Evolutionary conservation across 2,329 filamentous ascomycete genomes (phyloP).

Genomic region (Alternaria gaisen): DNA sequence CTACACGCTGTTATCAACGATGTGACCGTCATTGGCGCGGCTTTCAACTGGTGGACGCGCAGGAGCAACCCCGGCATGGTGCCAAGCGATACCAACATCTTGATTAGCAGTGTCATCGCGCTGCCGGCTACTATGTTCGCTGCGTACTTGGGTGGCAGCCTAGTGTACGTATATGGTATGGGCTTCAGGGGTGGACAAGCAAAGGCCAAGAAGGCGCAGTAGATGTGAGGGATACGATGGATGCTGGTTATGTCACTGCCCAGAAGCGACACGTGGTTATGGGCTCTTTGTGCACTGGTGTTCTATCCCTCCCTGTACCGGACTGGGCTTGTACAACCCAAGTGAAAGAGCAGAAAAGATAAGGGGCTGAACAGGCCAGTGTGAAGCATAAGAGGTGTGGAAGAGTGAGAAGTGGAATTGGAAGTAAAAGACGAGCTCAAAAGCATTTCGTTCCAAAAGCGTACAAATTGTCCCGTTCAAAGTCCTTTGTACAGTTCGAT

Average conservation of each 20-base stretch:
- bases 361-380: too few relatives aligned
- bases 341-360: too few relatives aligned
- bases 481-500: too few relatives aligned
- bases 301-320: not conserved
- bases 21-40: slow-evolving; percentile 49
- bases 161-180: slow-evolving; percentile 59
- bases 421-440: too few relatives aligned
- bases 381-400: too few relatives aligned
- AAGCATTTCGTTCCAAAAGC: too few relatives aligned
- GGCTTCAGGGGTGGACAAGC: slow-evolving; percentile 47
- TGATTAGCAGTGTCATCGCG: slow-evolving; percentile 49
- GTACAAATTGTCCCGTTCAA: too few relatives aligned
- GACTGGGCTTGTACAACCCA: not conserved
- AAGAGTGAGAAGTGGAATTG: too few relatives aligned
- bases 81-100: slow-evolving; percentile 49
- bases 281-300: too few relatives aligned
- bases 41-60: slow-evolving; percentile 57
- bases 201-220: slow-evolving; percentile 42
- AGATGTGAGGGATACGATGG: not conserved
- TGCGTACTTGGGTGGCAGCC: slow-evolving; percentile 54
- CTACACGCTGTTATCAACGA: slow-evolving; percentile 57
- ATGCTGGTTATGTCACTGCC: not conserved
- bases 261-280: not conserved
- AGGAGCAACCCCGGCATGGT: slow-evolving; percentile 45
- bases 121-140: slow-evolving; percentile 49